Percentiles rank a stretch among this genome's conserved stretches.
Evolutionary conservation across 495 filamentous ascomycete species (phyloP).

Genomic region (Hypoxylon crocopeplum): DNA sequence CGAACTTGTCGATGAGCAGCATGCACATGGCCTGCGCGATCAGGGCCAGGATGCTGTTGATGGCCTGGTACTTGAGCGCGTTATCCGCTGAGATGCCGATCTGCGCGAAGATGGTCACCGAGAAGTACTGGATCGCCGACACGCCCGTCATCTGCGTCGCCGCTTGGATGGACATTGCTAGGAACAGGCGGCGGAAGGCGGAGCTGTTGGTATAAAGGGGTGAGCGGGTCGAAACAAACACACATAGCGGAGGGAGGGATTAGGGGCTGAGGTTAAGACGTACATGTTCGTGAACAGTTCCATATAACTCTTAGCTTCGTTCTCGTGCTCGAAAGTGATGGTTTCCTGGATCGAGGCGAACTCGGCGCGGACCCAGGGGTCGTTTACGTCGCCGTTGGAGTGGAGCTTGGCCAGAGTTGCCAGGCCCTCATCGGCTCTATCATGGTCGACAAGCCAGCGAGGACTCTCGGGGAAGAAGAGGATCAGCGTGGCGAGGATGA

Average conservation of each 20-base stretch:
- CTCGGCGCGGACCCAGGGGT: conserved; percentile 69
- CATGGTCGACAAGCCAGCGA: conserved; percentile 67
- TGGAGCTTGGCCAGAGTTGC: conserved; percentile 65
- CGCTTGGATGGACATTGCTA: conserved; percentile 71
- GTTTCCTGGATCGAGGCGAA: conserved; percentile 71
- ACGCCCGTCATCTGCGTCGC: conserved; percentile 78
- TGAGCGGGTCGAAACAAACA: background rate
- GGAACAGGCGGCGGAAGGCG: conserved; percentile 71
- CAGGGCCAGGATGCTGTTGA: conserved; percentile 71
- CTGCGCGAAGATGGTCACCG: conserved; percentile 67
- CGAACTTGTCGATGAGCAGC: conserved; percentile 69
- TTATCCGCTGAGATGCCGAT: conserved; percentile 69
- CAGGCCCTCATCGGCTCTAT: conserved; percentile 59
- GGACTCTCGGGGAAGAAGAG: conserved; percentile 65
- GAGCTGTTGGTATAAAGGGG: conserved; percentile 43
- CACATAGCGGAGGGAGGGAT: background rate
- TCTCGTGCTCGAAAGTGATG: conserved; percentile 62
- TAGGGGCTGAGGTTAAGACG: background rate
- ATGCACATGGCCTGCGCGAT: conserved; percentile 71
- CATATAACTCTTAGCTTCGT: conserved; percentile 71
- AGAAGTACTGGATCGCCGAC: conserved; percentile 76
- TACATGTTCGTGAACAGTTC: conserved; percentile 66
- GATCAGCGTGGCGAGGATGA: conserved; percentile 61
- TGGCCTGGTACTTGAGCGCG: conserved; percentile 76
- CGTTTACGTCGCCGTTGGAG: conserved; percentile 60